Evolutionary conservation across 2,329 filamentous ascomycete species (phyloP).

Genomic region (Apiospora malaysiana): DNA sequence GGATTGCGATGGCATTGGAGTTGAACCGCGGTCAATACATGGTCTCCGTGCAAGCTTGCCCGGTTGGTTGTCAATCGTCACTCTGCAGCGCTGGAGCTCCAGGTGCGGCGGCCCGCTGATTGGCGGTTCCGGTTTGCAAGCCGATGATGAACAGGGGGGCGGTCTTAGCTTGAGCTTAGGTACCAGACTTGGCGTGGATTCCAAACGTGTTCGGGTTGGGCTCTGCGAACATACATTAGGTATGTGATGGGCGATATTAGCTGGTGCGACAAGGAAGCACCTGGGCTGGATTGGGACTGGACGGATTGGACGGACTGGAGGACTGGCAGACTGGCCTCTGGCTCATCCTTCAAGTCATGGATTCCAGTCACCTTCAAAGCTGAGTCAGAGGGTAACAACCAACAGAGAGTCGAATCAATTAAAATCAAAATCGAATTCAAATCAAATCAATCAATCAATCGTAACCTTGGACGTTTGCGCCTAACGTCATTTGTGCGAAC

Average conservation of each 20-base stretch:
- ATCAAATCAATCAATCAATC: not conserved
- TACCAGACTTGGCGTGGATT: not conserved
- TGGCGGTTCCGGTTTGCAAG: constrained; percentile 8
- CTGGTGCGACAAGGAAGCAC: constrained; percentile 10
- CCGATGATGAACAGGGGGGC: constrained; percentile 7
- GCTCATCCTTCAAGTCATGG: not conserved
- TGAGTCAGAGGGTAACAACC: constrained; percentile 11
- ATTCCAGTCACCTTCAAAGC: not conserved
- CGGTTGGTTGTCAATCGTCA: not conserved
- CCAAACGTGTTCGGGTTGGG: constrained; percentile 3
- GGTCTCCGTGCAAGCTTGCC: constrained; percentile 6
- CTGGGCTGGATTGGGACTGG: not conserved
- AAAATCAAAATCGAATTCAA: not conserved
- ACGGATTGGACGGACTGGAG: too few relatives aligned
- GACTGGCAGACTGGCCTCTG: not conserved
- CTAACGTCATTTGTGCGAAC: constrained; percentile 13
- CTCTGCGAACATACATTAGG: too few relatives aligned
- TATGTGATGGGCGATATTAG: constrained; percentile 9
- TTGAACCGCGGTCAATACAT: constrained; percentile 17
- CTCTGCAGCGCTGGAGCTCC: constrained; percentile 7
- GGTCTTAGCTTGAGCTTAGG: constrained; percentile 1
- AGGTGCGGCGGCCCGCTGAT: constrained; percentile 17
- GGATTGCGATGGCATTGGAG: constrained; percentile 2
- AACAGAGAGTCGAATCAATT: not conserved
- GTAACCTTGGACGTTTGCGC: not conserved